phyloP scores from a whole-genome alignment of 306 rosid genomes.

The Cucurbita pepo region DNA sequence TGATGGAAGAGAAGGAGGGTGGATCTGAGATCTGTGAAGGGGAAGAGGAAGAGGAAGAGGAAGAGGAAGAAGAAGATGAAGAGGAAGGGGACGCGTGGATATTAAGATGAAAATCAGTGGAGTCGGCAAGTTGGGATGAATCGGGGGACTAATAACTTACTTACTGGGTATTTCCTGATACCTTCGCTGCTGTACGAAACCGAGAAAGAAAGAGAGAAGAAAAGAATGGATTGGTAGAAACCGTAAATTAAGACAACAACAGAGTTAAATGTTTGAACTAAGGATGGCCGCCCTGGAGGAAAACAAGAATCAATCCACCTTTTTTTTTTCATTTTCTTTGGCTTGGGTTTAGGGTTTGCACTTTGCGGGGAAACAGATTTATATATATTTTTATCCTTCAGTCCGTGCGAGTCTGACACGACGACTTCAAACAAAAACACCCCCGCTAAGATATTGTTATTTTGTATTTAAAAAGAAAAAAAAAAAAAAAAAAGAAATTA shows the following conservation, averaged over 20 bases:
- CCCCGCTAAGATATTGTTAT: neutral
- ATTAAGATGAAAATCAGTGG: too few species aligned
- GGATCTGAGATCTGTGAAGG: neutral
- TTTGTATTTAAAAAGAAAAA: neutral
- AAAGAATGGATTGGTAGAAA: neutral
- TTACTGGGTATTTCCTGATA: neutral
- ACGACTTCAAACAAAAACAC: neutral
- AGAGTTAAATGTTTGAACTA: neutral
- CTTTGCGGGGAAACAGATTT: too few species aligned
- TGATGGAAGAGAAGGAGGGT: neutral
- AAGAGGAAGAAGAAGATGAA: neutral
- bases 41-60: neutral
- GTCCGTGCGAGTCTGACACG: slow-evolving; percentile 2
- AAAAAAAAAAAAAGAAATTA: neutral
- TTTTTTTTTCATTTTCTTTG: neutral
- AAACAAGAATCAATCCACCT: neutral
- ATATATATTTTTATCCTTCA: neutral
- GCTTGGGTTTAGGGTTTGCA: too few species aligned
- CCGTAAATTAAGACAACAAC: slow-evolving; percentile 19
- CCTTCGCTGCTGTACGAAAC: neutral
- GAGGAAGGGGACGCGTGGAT: too few species aligned
- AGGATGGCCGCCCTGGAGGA: neutral
- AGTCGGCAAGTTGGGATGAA: too few species aligned
- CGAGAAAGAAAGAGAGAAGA: neutral
- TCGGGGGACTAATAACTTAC: neutral